Percentiles rank a stretch among this genome's conserved stretches.
These are phyloP conservation scores for Periconia macrospinosa DNA, from an alignment of 2,329 filamentous ascomycete genomes.

Conservation along the genomic window DNA sequence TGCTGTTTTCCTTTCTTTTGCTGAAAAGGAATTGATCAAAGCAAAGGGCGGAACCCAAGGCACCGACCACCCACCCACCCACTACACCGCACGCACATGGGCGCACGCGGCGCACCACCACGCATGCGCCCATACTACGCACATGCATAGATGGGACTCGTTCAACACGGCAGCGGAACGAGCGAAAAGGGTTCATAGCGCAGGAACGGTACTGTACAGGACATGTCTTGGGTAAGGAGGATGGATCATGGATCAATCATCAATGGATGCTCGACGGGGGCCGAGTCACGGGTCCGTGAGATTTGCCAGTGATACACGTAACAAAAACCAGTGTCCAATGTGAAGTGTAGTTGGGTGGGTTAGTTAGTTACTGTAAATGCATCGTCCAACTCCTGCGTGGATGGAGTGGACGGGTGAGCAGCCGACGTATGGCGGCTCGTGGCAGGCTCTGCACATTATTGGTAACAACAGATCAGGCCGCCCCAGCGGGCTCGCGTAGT, in stretches of 20 bases:
- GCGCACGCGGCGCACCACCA: background rate
- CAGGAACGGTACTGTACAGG: background rate
- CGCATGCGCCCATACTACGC: background rate
- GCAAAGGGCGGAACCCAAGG: background rate
- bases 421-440: background rate
- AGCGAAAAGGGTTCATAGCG: background rate
- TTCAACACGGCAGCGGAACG: background rate
- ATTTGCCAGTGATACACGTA: background rate
- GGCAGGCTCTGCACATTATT: background rate
- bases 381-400: too few species aligned
- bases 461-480: background rate
- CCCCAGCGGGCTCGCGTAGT: background rate
- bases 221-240: background rate
- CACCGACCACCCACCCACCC: background rate
- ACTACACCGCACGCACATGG: background rate
- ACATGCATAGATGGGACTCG: background rate
- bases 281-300: background rate
- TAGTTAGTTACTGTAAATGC: too few species aligned
- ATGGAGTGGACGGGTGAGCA: background rate
- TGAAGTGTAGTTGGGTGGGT: background rate
- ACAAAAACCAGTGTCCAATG: background rate
- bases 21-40: background rate
- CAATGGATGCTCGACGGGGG: background rate
- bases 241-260: background rate
- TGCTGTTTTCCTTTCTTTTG: conserved; percentile 18